These are phyloP conservation scores for Panicum hallii DNA, from an alignment of 202 grass and related monocot genomes.

Conservation along the genomic window DNA sequence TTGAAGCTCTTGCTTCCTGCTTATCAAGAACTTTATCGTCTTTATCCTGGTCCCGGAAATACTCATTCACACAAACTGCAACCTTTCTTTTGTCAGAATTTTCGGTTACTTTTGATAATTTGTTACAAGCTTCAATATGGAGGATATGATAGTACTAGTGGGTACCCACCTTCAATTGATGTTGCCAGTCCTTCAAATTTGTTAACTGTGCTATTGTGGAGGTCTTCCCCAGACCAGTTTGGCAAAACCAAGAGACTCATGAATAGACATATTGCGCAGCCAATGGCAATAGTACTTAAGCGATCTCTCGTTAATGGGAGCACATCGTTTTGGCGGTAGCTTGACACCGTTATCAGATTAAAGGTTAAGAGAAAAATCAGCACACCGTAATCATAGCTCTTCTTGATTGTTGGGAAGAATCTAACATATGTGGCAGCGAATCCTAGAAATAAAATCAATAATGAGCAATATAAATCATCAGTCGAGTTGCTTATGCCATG, in stretches of 20 bases:
- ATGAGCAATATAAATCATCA: not conserved
- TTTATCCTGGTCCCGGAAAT: slow-evolving; percentile 67
- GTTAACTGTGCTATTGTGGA: slow-evolving; percentile 68
- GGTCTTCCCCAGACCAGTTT: slow-evolving; percentile 95
- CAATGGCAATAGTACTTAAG: slow-evolving; percentile 80
- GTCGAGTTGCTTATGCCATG: not conserved
- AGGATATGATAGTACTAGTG: not conserved
- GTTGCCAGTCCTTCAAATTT: slow-evolving; percentile 88
- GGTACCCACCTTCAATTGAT: slow-evolving; percentile 79
- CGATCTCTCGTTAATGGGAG: slow-evolving; percentile 72
- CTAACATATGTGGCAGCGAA: slow-evolving; percentile 81
- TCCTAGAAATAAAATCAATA: slow-evolving; percentile 56
- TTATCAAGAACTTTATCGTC: slow-evolving; percentile 48
- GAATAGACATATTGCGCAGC: slow-evolving; percentile 87
- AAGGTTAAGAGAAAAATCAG: slow-evolving; percentile 94
- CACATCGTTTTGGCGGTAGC: slow-evolving; percentile 76
- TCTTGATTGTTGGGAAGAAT: slow-evolving; percentile 93
- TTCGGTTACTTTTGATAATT: not conserved
- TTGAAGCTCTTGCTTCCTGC: slow-evolving; percentile 61
- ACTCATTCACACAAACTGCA: slow-evolving; percentile 81
- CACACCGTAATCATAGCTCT: slow-evolving; percentile 91
- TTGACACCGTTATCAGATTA: slow-evolving; percentile 94
- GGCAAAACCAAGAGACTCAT: slow-evolving; percentile 86
- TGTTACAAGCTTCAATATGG: not conserved
- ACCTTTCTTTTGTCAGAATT: slow-evolving; percentile 46